phyloP scores from a whole-genome alignment of 1,284 basidiomycete species.

The Thelephora terrestris region DNA sequence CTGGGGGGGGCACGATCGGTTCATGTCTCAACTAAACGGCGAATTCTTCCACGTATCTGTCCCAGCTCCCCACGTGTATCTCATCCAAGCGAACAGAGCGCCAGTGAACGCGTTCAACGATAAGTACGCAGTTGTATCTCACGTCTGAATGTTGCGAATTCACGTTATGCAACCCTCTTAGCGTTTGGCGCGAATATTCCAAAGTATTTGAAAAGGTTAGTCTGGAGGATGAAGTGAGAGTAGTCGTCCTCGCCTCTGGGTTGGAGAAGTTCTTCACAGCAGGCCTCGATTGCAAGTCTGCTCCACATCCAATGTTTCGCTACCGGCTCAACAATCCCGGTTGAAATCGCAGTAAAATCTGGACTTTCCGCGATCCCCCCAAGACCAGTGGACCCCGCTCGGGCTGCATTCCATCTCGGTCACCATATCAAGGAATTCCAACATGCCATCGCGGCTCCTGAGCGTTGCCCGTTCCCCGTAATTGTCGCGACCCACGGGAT shows the following conservation, averaged over 20 bases:
- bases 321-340: constrained; percentile 2
- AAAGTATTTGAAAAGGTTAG: constrained; percentile 49
- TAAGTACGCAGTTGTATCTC: constrained; percentile 28
- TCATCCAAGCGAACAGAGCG: constrained; percentile 37
- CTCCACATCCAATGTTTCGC: constrained; percentile 4
- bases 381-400: constrained; percentile 36
- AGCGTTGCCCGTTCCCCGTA: constrained; percentile 74
- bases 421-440: constrained; percentile 60
- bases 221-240: constrained; percentile 49
- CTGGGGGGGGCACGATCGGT: neutral
- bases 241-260: constrained; percentile 61
- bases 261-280: constrained; percentile 71
- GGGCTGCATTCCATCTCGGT: constrained; percentile 41
- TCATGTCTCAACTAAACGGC: constrained; percentile 21
- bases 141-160: neutral
- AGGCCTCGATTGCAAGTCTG: constrained; percentile 66
- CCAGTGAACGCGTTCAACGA: constrained; percentile 73
- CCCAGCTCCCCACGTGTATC: constrained; percentile 40
- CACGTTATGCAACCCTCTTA: constrained; percentile 18
- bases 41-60: constrained; percentile 46
- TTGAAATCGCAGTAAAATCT: constrained; percentile 15
- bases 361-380: constrained; percentile 21
- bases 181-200: constrained; percentile 68
- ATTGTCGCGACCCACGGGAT: constrained; percentile 78
- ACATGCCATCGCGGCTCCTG: constrained; percentile 57